Evolutionary conservation across 2,329 filamentous ascomycete genomes (phyloP).

Genomic region (Fusarium scirpi): DNA sequence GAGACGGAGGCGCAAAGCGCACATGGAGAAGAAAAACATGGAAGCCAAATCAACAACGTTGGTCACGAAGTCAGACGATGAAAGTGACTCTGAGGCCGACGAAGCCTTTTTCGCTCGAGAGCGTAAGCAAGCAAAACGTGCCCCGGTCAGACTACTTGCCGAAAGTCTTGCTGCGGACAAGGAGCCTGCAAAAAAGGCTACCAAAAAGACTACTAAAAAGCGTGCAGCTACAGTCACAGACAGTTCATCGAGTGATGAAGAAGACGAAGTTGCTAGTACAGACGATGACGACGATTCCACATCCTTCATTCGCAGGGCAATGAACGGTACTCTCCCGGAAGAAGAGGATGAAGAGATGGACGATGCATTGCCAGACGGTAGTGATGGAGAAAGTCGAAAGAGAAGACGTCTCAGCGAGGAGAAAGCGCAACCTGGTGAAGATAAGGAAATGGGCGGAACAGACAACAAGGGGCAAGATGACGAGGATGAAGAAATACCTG

Average conservation of each 20-base stretch:
- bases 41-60: conserved; percentile 92
- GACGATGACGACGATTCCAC: conserved; percentile 26
- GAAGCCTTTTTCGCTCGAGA: conserved; percentile 83
- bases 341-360: conserved; percentile 42
- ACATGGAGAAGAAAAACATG: conserved; percentile 78
- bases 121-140: conserved; percentile 65
- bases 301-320: conserved; percentile 36
- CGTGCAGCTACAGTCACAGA: conserved; percentile 24
- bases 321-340: conserved; percentile 42
- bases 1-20: conserved; percentile 70
- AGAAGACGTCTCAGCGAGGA: conserved; percentile 51
- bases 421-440: conserved; percentile 25
- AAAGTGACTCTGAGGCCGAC: conserved; percentile 80
- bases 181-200: not conserved
- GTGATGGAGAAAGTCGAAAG: conserved; percentile 54
- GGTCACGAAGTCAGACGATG: conserved; percentile 89
- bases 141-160: conserved; percentile 49
- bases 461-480: conserved; percentile 50
- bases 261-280: not conserved
- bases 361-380: conserved; percentile 48
- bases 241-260: conserved; percentile 11
- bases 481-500: conserved; percentile 48
- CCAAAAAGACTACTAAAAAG: conserved; percentile 48
- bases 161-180: not conserved
- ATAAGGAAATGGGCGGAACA: conserved; percentile 34